Evolutionary conservation across 1,284 basidiomycete species (phyloP).

Genomic region (Cerioporus squamosus): DNA sequence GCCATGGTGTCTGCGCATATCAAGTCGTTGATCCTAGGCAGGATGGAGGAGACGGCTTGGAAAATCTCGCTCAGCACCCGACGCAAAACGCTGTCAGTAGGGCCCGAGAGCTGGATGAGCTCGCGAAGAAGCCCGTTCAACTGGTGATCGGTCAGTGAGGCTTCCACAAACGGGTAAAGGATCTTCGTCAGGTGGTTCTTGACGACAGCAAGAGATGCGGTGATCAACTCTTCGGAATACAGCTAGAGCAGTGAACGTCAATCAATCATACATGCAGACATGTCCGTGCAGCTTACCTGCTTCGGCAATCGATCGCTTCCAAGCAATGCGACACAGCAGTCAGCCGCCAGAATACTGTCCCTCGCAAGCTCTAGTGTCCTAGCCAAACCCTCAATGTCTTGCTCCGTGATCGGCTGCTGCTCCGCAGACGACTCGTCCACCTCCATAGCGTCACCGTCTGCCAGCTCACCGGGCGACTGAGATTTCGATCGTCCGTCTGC

Average conservation of each 20-base stretch:
- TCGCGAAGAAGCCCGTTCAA: constrained; percentile 47
- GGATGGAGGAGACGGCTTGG: constrained; percentile 64
- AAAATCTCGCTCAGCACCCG: constrained; percentile 68
- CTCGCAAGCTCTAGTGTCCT: constrained; percentile 58
- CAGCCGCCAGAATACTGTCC: constrained; percentile 79
- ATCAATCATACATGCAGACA: neutral
- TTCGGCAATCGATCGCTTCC: constrained; percentile 81
- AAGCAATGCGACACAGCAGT: constrained; percentile 81
- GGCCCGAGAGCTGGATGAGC: constrained; percentile 48
- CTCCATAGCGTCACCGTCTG: constrained; percentile 34
- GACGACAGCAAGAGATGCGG: constrained; percentile 72
- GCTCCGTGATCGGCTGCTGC: constrained; percentile 44
- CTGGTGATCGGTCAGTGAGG: constrained; percentile 46
- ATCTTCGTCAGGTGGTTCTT: constrained; percentile 83
- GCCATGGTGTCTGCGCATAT: constrained; percentile 70
- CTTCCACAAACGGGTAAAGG: constrained; percentile 89
- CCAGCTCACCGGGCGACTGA: constrained; percentile 29
- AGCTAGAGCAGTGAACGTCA: constrained; percentile 47
- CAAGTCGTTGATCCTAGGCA: constrained; percentile 72
- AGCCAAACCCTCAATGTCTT: constrained; percentile 56
- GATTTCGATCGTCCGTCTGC: constrained; percentile 37
- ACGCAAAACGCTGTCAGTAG: constrained; percentile 46
- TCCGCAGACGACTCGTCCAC: constrained; percentile 28
- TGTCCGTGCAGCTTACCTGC: constrained; percentile 56
- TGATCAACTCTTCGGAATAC: constrained; percentile 92